phyloP scores from a whole-genome alignment of 306 rosid genomes.

The Morella rubra region DNA sequence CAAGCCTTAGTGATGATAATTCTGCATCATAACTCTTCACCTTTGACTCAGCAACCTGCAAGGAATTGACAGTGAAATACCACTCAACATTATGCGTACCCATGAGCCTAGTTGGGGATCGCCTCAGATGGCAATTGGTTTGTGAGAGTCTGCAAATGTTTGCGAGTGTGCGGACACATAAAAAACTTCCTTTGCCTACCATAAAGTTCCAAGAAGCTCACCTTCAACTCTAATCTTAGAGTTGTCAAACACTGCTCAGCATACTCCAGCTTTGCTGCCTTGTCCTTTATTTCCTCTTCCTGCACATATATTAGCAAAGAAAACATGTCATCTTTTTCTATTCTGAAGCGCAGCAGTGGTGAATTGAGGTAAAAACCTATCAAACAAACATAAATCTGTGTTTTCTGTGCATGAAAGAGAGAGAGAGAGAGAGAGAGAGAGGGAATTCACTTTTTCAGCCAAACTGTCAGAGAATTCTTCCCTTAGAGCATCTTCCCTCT shows the following conservation, averaged over 20 bases:
- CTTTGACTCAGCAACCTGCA: conserved; percentile 87
- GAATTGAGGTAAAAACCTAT: background rate
- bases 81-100: background rate
- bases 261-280: conserved; percentile 59
- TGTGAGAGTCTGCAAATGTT: background rate
- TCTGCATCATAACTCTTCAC: conserved; percentile 72
- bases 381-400: background rate
- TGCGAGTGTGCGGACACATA: background rate
- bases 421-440: background rate
- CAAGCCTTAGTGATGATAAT: conserved; percentile 55
- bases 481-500: conserved; percentile 89
- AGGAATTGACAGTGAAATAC: conserved; percentile 14
- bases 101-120: background rate
- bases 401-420: background rate
- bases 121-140: background rate
- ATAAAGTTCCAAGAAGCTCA: conserved; percentile 33
- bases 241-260: conserved; percentile 85
- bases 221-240: conserved; percentile 75
- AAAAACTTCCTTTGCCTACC: background rate
- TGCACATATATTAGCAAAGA: conserved; percentile 39
- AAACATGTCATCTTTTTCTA: conserved; percentile 21
- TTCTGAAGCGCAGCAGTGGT: background rate
- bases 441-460: conserved; percentile 66
- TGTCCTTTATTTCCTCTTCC: conserved; percentile 83
- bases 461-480: conserved; percentile 70